Evolutionary conservation across 371 early-diverging fungal species (phyloP).

Genomic region (Mucor mucedo): DNA sequence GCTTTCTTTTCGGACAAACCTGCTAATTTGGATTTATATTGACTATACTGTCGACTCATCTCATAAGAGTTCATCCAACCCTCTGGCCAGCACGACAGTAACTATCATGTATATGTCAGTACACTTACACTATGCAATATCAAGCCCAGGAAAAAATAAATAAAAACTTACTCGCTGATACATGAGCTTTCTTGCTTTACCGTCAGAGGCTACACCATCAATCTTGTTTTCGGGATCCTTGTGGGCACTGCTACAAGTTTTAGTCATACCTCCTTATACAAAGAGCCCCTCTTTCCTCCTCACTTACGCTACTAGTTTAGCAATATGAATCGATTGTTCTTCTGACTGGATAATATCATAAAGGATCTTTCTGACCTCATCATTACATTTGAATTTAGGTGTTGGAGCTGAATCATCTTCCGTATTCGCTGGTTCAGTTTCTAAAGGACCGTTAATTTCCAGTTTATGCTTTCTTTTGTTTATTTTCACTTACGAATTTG

Average conservation of each 20-base stretch:
- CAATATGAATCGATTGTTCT: conserved; percentile 29
- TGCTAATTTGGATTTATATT: conserved; percentile 43
- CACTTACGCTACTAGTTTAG: conserved; percentile 46
- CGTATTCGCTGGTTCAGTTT: not conserved
- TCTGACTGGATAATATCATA: conserved; percentile 48
- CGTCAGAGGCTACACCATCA: conserved; percentile 31
- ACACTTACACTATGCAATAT: too few species aligned
- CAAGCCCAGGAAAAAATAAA: too few species aligned
- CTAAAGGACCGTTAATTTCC: not conserved
- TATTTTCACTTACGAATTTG: conserved; percentile 20
- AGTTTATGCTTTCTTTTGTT: not conserved
- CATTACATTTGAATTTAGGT: conserved; percentile 42
- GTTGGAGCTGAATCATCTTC: conserved; percentile 11
- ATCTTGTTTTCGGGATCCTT: conserved; percentile 18
- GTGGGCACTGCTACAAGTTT: conserved; percentile 5
- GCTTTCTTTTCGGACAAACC: conserved; percentile 7
- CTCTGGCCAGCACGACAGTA: conserved; percentile 53
- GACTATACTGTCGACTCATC: conserved; percentile 61
- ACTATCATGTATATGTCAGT: conserved; percentile 20
- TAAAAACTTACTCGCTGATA: conserved; percentile 50
- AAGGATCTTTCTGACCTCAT: conserved; percentile 36
- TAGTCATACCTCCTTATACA: not conserved
- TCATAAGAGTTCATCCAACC: conserved; percentile 63
- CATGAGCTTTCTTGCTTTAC: conserved; percentile 55
- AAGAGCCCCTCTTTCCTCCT: not conserved